Evolutionary conservation across 2,329 filamentous ascomycete genomes (phyloP).

Genomic region (Bipolaris bicolor): DNA sequence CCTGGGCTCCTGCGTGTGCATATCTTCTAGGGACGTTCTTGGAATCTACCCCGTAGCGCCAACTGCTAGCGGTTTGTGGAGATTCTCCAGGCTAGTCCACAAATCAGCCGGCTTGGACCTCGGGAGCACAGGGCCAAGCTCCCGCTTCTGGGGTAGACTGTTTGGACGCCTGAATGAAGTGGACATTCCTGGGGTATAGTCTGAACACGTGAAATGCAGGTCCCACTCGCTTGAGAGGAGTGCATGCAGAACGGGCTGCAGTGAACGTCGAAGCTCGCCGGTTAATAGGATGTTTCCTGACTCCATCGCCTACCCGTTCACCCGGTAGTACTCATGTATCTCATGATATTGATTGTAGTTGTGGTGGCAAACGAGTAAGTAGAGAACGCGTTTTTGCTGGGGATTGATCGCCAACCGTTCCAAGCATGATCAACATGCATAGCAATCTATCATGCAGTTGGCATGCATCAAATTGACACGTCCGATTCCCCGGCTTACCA

Average conservation of each 20-base stretch:
- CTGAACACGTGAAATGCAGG: slow-evolving; percentile 24
- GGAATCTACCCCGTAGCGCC: slow-evolving; percentile 7
- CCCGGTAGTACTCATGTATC: background rate
- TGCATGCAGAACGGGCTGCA: background rate
- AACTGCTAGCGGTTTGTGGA: slow-evolving; percentile 14
- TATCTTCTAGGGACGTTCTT: slow-evolving; percentile 5
- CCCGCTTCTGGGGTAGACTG: slow-evolving; percentile 17
- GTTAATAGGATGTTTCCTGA: slow-evolving; percentile 4
- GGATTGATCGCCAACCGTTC: background rate
- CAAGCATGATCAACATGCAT: slow-evolving; percentile 14
- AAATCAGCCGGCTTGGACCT: slow-evolving; percentile 35
- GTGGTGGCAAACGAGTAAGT: background rate
- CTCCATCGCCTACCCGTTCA: background rate
- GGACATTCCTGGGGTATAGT: slow-evolving; percentile 17
- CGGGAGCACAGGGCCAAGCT: slow-evolving; percentile 16
- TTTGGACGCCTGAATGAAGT: slow-evolving; percentile 19
- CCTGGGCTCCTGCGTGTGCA: slow-evolving; percentile 17
- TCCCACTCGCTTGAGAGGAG: slow-evolving; percentile 14
- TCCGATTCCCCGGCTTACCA: background rate
- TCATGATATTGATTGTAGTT: background rate
- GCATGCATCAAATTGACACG: background rate
- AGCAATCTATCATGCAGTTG: slow-evolving; percentile 10
- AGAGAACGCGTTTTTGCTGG: slow-evolving; percentile 18
- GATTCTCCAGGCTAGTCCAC: slow-evolving; percentile 22
- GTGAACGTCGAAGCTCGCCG: background rate